Conservation (phyloP, 2,329 filamentous ascomycete genomes). For the Neonectria neomacrospora region DNA sequence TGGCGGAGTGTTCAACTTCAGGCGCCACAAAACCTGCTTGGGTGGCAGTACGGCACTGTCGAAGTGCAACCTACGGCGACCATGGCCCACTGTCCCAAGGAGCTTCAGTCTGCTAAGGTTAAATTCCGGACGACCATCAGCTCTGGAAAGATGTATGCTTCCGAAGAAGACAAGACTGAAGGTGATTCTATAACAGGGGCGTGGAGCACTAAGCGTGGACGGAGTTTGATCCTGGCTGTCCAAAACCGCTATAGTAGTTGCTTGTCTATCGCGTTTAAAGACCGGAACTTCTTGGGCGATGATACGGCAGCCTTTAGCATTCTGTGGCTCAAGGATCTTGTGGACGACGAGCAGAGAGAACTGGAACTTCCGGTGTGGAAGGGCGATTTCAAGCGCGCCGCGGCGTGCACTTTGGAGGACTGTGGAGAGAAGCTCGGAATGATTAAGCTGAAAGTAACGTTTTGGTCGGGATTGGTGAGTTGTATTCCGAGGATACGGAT, state of each 20-base stretch:
- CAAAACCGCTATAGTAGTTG: constrained; percentile 66
- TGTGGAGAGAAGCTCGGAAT: constrained; percentile 61
- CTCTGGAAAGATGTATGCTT: constrained; percentile 66
- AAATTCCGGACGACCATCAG: constrained; percentile 70
- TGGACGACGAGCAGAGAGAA: constrained; percentile 72
- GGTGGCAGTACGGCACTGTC: constrained; percentile 79
- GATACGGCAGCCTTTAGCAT: constrained; percentile 70
- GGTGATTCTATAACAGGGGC: constrained; percentile 29
- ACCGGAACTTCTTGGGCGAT: constrained; percentile 57
- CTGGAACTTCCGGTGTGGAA: constrained; percentile 73
- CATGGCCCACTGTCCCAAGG: constrained; percentile 56
- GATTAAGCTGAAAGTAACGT: constrained; percentile 53
- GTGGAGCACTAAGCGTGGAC: constrained; percentile 65
- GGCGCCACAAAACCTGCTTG: constrained; percentile 66
- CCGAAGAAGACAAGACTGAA: constrained; percentile 53
- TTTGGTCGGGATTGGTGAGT: constrained; percentile 52
- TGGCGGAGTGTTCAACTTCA: constrained; percentile 76
- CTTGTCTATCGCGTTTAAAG: constrained; percentile 67
- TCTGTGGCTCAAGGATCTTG: constrained; percentile 76
- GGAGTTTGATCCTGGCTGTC: constrained; percentile 62
- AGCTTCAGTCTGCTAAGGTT: constrained; percentile 62
- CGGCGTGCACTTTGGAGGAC: constrained; percentile 53
- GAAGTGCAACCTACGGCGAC: constrained; percentile 67
- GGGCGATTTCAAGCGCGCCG: constrained; percentile 63
- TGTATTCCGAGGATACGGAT: not conserved